These are phyloP conservation scores for Fusarium citri DNA, from an alignment of 2,329 filamentous ascomycete genomes.

Conservation along the genomic window DNA sequence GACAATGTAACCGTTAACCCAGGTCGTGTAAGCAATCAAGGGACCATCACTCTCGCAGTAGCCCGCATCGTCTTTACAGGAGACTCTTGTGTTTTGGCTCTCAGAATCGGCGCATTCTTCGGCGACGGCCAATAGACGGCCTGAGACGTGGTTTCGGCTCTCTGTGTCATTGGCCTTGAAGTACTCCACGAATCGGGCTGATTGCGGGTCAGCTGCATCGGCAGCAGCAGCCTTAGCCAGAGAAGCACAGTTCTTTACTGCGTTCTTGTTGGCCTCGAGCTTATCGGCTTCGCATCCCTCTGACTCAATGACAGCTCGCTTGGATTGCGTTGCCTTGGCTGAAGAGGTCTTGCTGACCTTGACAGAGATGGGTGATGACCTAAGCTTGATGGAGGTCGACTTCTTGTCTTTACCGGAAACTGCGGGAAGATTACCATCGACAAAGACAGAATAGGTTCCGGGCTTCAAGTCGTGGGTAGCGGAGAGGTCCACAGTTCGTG, in stretches of 20 bases:
- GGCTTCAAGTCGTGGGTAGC: slow-evolving; percentile 19
- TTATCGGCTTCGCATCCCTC: slow-evolving; percentile 15
- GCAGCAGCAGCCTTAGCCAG: slow-evolving; percentile 33
- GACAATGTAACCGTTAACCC: slow-evolving; percentile 36
- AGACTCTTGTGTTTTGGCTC: slow-evolving; percentile 16
- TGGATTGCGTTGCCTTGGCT: background rate
- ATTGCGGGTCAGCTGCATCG: slow-evolving; percentile 23
- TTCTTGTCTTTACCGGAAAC: background rate
- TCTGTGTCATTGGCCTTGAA: slow-evolving; percentile 40
- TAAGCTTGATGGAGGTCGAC: background rate
- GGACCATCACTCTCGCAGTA: slow-evolving; percentile 30
- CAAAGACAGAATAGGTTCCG: slow-evolving; percentile 23
- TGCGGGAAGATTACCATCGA: slow-evolving; percentile 11
- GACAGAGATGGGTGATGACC: slow-evolving; percentile 15
- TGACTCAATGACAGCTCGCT: slow-evolving; percentile 8
- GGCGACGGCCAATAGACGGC: slow-evolving; percentile 33
- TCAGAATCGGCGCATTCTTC: slow-evolving; percentile 25
- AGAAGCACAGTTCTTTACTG: slow-evolving; percentile 25
- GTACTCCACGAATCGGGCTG: slow-evolving; percentile 33
- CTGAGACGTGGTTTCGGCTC: slow-evolving; percentile 25
- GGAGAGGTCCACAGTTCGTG: slow-evolving; percentile 15
- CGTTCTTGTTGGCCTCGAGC: slow-evolving; percentile 13
- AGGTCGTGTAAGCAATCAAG: slow-evolving; percentile 35
- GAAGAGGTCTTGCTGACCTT: slow-evolving; percentile 15
- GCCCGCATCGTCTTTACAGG: slow-evolving; percentile 7